phyloP scores from a whole-genome alignment of 2,329 filamentous ascomycete genomes.

The Penicillium sp. region DNA sequence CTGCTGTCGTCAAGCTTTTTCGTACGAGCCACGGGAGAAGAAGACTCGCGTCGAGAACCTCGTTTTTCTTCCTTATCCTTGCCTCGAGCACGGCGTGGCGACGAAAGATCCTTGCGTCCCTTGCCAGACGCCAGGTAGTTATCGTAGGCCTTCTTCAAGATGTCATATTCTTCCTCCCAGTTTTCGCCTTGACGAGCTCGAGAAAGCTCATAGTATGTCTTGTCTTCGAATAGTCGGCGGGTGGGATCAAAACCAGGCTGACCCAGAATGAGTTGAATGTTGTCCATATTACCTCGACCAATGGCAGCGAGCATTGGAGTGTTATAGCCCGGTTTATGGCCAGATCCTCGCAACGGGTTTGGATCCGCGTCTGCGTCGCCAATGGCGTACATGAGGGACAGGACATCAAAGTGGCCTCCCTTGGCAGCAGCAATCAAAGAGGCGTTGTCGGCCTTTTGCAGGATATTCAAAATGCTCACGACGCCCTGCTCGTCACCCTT shows the following conservation, averaged over 20 bases:
- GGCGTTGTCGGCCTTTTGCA: constrained; percentile 70
- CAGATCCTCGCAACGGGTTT: constrained; percentile 56
- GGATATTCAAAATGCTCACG: constrained; percentile 51
- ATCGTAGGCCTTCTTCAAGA: constrained; percentile 68
- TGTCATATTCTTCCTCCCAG: constrained; percentile 84
- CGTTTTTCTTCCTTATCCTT: constrained; percentile 43
- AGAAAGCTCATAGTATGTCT: constrained; percentile 86
- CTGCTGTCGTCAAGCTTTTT: constrained; percentile 34
- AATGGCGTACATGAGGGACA: constrained; percentile 73
- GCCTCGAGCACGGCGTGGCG: constrained; percentile 43
- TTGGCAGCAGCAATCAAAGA: constrained; percentile 89
- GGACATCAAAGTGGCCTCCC: constrained; percentile 85
- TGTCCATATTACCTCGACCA: constrained; percentile 80
- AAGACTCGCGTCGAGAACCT: constrained; percentile 36
- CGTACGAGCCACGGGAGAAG: constrained; percentile 40
- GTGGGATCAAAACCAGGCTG: constrained; percentile 83
- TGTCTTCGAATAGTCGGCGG: constrained; percentile 68
- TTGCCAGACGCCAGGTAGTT: constrained; percentile 37
- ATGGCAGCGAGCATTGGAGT: constrained; percentile 95
- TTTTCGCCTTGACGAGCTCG: constrained; percentile 78
- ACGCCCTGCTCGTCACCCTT: constrained; percentile 54
- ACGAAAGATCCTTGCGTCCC: constrained; percentile 35
- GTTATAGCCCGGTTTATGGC: constrained; percentile 68
- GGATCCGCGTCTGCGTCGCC: constrained; percentile 70
- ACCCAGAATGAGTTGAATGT: constrained; percentile 76